Evolutionary conservation across 2,329 filamentous ascomycete species (phyloP).

Genomic region (Alternaria ethzedia): DNA sequence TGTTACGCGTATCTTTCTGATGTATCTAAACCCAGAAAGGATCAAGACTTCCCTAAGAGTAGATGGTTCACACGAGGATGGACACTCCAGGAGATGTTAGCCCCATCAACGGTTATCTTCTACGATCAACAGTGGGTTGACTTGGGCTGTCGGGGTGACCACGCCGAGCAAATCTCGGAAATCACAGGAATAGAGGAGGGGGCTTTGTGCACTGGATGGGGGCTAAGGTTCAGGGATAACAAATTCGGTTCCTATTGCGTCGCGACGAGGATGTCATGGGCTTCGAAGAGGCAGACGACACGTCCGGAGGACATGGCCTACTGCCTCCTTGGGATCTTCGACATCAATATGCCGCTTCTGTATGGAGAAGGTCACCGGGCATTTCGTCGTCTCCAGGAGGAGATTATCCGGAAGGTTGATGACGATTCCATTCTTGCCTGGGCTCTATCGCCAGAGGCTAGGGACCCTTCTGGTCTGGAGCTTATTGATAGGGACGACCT

Average conservation of each 20-base stretch:
- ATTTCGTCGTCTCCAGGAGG: slow-evolving; percentile 29
- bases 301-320: slow-evolving; percentile 39
- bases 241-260: not conserved
- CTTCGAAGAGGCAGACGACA: slow-evolving; percentile 15
- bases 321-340: slow-evolving; percentile 40
- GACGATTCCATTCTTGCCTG: slow-evolving; percentile 25
- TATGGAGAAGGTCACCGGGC: slow-evolving; percentile 40
- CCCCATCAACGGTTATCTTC: not conserved
- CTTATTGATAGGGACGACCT: too few relatives aligned
- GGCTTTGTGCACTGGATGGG: too few relatives aligned
- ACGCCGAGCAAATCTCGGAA: not conserved
- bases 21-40: too few relatives aligned
- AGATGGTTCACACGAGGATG: slow-evolving; percentile 4
- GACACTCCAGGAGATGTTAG: slow-evolving; percentile 2
- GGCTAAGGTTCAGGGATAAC: too few relatives aligned
- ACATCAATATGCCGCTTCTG: slow-evolving; percentile 36
- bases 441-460: not conserved
- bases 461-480: too few relatives aligned
- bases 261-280: slow-evolving; percentile 26
- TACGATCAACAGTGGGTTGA: not conserved
- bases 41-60: too few relatives aligned
- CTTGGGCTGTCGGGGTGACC: not conserved
- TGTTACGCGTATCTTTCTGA: slow-evolving; percentile 15
- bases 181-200: not conserved
- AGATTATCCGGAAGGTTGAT: slow-evolving; percentile 20